Base-by-base conservation (phyloP, 2,329 filamentous ascomycete genomes). In the Pestalotiopsis sp. region DNA sequence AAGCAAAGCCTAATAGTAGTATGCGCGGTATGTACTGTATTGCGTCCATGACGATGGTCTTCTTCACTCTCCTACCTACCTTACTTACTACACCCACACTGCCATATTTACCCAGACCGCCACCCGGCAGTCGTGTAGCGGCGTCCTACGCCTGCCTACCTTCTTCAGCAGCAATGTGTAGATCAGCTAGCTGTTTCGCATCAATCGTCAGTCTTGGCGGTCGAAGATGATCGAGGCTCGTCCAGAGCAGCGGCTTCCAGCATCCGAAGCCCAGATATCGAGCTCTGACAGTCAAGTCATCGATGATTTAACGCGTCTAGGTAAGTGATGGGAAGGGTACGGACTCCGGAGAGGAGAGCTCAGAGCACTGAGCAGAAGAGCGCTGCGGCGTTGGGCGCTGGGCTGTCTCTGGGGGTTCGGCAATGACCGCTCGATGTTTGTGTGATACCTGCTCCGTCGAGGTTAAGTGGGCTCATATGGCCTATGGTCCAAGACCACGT, bases 111-210 rank as follows among this genome's bases (percentile, higher is more conserved):
- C 31, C 31, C 38, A 64, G 61, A 64, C 61, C 61, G 61, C 61
- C 61, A 49, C 40, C 45, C 61, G 61, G 61, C 61, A 64, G 61
- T 49, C 38, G 61, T 41, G 27, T 27, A 64, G 61, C 59, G 59
- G 59, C 59, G 41, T 40, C 36, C 59, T 27, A 17, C 45, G 14
- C 20, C 45, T 17, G 45, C 45, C 45, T 17, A 52, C 45, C 14
- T 27, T 27, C 27, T 14, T 59, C 23, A 36, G 57, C 57, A 59
- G 20, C 45, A 52, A 52, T 52, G 45, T 52, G 45, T 52, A 52
- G 45, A 52, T 52, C 45, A 52, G 45, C 45, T 52, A 52, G 45
- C 45, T 23, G 45, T 52, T 52, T 52, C 45, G 45, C 45, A 52
- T 52, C 45, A 52, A 23, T n/a, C 17, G 45, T 20, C 45, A 52